A percentile compares a stretch with the other conserved stretches of the same genome.
Evolutionary conservation across 495 filamentous ascomycete genomes (phyloP).

Genomic region (Eremomyces bilateralis): DNA sequence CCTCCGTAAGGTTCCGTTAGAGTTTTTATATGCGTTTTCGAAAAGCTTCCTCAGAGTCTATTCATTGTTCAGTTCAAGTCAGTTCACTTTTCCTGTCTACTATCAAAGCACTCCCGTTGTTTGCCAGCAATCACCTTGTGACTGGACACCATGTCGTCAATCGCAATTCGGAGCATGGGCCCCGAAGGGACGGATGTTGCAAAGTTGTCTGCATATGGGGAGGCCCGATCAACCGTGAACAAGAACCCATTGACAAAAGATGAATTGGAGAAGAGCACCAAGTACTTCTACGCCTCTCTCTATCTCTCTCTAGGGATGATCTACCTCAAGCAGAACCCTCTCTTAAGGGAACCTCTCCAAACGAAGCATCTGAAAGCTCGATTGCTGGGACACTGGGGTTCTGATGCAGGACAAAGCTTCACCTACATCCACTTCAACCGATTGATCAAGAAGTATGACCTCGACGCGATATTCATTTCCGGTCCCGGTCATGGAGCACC

Average conservation of each 20-base stretch:
- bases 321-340: slow-evolving; percentile 43
- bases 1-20: too few relatives aligned
- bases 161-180: not conserved
- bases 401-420: slow-evolving; percentile 50
- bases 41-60: too few relatives aligned
- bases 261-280: slow-evolving; percentile 40
- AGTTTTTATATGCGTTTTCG: too few relatives aligned
- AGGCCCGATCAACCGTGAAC: slow-evolving; percentile 40
- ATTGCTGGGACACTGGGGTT: slow-evolving; percentile 53
- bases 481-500: slow-evolving; percentile 56
- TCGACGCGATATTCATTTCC: slow-evolving; percentile 46
- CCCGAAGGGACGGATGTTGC: slow-evolving; percentile 16
- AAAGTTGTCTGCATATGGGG: slow-evolving; percentile 40
- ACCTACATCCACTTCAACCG: slow-evolving; percentile 62
- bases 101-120: too few relatives aligned
- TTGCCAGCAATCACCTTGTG: too few relatives aligned
- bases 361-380: slow-evolving; percentile 43
- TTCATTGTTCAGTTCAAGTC: too few relatives aligned
- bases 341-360: slow-evolving; percentile 39
- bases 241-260: slow-evolving; percentile 34
- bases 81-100: too few relatives aligned
- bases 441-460: slow-evolving; percentile 51
- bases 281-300: slow-evolving; percentile 47
- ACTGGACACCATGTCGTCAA: not conserved
- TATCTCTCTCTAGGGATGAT: slow-evolving; percentile 60